Evolutionary conservation across 108 stramenopile genomes (phyloP).

Genomic region (Cyclostephanos tholiformis): DNA sequence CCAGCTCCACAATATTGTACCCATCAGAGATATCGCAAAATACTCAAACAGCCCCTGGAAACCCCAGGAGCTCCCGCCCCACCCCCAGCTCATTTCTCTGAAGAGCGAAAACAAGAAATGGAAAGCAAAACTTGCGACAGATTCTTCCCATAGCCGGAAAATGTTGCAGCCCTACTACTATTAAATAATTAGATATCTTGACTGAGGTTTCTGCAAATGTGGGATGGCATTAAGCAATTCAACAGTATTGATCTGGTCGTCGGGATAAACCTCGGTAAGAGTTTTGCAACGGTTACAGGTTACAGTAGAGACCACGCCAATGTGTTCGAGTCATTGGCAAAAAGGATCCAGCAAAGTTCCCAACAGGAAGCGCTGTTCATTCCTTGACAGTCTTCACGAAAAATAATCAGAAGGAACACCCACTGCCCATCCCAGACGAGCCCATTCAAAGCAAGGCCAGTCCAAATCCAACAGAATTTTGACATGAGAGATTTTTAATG

Average conservation of each 20-base stretch:
- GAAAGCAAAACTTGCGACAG: too few relatives aligned
- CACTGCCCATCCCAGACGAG: too few relatives aligned
- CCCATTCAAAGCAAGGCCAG: background rate
- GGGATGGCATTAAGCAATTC: slow-evolving; percentile 11
- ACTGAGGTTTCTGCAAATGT: background rate
- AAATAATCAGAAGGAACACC: too few relatives aligned
- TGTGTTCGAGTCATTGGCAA: background rate
- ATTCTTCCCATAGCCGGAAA: too few relatives aligned
- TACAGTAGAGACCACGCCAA: background rate
- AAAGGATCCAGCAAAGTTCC: background rate
- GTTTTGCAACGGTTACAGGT: slow-evolving; percentile 1
- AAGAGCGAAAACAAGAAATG: too few relatives aligned
- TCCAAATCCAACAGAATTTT: background rate
- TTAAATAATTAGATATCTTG: background rate
- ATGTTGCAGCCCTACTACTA: background rate
- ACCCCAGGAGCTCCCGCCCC: too few relatives aligned
- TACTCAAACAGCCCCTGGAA: too few relatives aligned
- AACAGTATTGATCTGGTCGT: slow-evolving; percentile 22
- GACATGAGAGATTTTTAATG: background rate
- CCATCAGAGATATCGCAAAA: too few relatives aligned
- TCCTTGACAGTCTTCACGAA: too few relatives aligned
- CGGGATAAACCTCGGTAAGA: slow-evolving; percentile 30
- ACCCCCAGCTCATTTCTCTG: too few relatives aligned
- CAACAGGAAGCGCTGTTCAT: too few relatives aligned
- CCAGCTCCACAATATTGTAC: too few relatives aligned